These are phyloP conservation scores for Penicillium atrosanguineum DNA, from an alignment of 495 filamentous ascomycete genomes.

Conservation along the genomic window DNA sequence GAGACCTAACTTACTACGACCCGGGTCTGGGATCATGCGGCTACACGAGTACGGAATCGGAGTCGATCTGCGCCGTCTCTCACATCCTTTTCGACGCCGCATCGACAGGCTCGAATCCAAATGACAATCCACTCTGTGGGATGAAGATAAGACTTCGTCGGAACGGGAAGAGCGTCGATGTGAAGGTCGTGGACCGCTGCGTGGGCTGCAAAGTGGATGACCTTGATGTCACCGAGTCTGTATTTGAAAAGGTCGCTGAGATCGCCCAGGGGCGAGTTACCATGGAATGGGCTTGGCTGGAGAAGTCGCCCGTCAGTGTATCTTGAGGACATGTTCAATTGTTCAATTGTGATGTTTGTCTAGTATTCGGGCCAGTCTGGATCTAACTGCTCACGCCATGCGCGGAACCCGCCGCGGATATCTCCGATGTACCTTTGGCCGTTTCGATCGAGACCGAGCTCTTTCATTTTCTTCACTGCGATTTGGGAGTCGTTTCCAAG, in stretches of 20 bases:
- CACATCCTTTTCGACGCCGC: slow-evolving; percentile 65
- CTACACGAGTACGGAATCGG: slow-evolving; percentile 44
- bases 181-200: slow-evolving; percentile 76
- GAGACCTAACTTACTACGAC: slow-evolving; percentile 70
- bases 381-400: slow-evolving; percentile 83
- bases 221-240: slow-evolving; percentile 61
- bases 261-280: slow-evolving; percentile 54
- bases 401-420: slow-evolving; percentile 74
- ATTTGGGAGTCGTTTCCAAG: slow-evolving; percentile 89
- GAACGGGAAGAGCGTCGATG: slow-evolving; percentile 55
- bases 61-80: slow-evolving; percentile 64
- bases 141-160: slow-evolving; percentile 56
- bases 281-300: slow-evolving; percentile 69
- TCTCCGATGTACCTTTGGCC: slow-evolving; percentile 67
- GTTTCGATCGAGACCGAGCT: slow-evolving; percentile 56
- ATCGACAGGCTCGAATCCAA: slow-evolving; percentile 56
- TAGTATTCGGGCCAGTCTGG: slow-evolving; percentile 64
- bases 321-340: neutral
- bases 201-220: slow-evolving; percentile 61
- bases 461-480: slow-evolving; percentile 66
- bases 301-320: slow-evolving; percentile 21
- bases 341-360: neutral
- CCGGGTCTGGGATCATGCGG: slow-evolving; percentile 73
- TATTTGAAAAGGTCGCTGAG: slow-evolving; percentile 60
- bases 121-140: slow-evolving; percentile 69